phyloP scores from a whole-genome alignment of 768 basidiomycete genomes.

The Pleurotus djamor region DNA sequence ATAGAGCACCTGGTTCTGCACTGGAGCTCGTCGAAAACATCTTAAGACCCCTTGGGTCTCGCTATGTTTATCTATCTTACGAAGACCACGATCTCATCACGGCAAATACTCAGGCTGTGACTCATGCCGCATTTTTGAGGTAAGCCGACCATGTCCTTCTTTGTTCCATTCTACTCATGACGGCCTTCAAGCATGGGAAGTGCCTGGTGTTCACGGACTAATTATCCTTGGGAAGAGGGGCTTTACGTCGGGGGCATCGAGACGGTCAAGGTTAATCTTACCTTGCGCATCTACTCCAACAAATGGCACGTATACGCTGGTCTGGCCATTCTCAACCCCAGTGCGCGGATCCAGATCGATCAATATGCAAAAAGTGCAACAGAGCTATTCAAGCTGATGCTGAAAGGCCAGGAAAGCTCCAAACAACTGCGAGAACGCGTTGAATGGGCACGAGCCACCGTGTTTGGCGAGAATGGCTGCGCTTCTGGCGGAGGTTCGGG shows the following conservation, averaged over 20 bases:
- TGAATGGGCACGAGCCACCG: constrained; percentile 67
- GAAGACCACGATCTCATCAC: constrained; percentile 96
- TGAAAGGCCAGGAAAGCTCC: constrained; percentile 46
- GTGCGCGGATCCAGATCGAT: constrained; percentile 83
- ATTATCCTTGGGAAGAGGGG: constrained; percentile 95
- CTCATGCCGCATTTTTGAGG: constrained; percentile 97
- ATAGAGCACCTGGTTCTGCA: constrained; percentile 75
- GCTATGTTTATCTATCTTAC: constrained; percentile 92
- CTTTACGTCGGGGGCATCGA: constrained; percentile 97
- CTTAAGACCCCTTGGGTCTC: constrained; percentile 74
- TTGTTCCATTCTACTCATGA: background rate
- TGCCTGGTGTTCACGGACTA: constrained; percentile 76
- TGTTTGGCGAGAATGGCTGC: constrained; percentile 55
- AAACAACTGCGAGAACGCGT: constrained; percentile 64
- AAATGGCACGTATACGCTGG: constrained; percentile 99
- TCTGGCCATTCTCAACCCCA: constrained; percentile 95
- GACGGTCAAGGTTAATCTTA: constrained; percentile 96
- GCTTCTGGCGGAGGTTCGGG: constrained; percentile 6
- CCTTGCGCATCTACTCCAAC: constrained; percentile 93
- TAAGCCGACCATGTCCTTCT: constrained; percentile 25
- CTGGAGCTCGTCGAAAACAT: constrained; percentile 80
- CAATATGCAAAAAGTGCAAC: constrained; percentile 85
- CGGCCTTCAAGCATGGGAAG: constrained; percentile 83
- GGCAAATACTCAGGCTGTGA: constrained; percentile 98
- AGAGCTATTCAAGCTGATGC: constrained; percentile 96